These are phyloP conservation scores for Aristolochia contorta DNA, from an alignment of 164 flowering plant species.

Conservation along the genomic window DNA sequence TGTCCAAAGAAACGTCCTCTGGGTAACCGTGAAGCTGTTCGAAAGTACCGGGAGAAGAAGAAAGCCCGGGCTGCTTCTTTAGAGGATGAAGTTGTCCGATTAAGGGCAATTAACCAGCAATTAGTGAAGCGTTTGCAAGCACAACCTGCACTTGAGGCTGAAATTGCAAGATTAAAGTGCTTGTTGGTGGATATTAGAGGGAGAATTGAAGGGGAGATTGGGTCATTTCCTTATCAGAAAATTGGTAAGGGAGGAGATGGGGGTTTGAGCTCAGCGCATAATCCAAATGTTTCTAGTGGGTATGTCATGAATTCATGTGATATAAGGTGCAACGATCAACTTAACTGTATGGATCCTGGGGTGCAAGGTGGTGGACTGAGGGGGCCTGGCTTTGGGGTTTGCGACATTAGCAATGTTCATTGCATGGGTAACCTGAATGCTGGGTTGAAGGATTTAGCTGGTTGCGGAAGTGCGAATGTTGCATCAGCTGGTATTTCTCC, in stretches of 20 bases:
- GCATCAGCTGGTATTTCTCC: constrained; percentile 21
- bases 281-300: constrained; percentile 23
- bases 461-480: constrained; percentile 25
- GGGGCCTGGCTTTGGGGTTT: constrained; percentile 42
- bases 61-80: constrained; percentile 78
- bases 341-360: constrained; percentile 53
- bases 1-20: constrained; percentile 56
- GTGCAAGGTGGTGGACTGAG: constrained; percentile 22
- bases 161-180: constrained; percentile 79
- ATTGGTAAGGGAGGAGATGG: constrained; percentile 13
- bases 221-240: constrained; percentile 84
- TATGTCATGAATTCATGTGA: constrained; percentile 67
- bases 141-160: constrained; percentile 80
- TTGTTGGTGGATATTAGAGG: constrained; percentile 94
- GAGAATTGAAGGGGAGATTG: constrained; percentile 96
- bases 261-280: constrained; percentile 16
- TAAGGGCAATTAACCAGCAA: constrained; percentile 73
- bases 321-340: constrained; percentile 57
- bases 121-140: constrained; percentile 78
- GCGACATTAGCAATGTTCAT: constrained; percentile 56
- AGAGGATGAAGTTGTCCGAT: constrained; percentile 73
- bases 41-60: constrained; percentile 96
- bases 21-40: constrained; percentile 88
- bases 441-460: constrained; percentile 25
- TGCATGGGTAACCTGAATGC: constrained; percentile 35